phyloP scores from a whole-genome alignment of 2,329 filamentous ascomycete species.

The Diaporthe humulicola region DNA sequence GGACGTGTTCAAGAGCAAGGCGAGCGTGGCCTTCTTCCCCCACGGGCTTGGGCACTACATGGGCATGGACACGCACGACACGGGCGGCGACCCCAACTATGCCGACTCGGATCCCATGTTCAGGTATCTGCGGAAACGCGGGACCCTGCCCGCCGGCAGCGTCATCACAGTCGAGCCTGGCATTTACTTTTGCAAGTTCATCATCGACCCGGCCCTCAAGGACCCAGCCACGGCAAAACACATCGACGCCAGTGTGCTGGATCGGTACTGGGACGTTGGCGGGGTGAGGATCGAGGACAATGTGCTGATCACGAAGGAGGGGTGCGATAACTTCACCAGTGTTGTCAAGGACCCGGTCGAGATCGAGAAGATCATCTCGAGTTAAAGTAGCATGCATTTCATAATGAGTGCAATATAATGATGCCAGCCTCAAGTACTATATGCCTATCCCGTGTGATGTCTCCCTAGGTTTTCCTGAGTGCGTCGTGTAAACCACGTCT shows the following conservation, averaged over 20 bases:
- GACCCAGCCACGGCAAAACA: slow-evolving; percentile 80
- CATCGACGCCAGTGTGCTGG: slow-evolving; percentile 80
- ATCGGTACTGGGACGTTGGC: slow-evolving; percentile 86
- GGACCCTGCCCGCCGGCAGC: slow-evolving; percentile 79
- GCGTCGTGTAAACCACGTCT: background rate
- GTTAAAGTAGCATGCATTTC: slow-evolving; percentile 24
- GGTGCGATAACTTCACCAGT: slow-evolving; percentile 75
- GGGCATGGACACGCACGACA: slow-evolving; percentile 94
- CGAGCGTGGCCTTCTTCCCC: slow-evolving; percentile 89
- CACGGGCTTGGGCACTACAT: slow-evolving; percentile 79
- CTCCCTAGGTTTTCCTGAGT: background rate
- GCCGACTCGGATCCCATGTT: slow-evolving; percentile 87
- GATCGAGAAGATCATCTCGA: slow-evolving; percentile 67
- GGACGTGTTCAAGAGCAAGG: slow-evolving; percentile 82
- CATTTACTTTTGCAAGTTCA: slow-evolving; percentile 92
- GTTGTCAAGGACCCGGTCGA: slow-evolving; percentile 72
- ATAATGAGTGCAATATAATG: background rate
- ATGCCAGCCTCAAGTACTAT: background rate
- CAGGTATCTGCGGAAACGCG: slow-evolving; percentile 85
- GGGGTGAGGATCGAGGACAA: slow-evolving; percentile 79
- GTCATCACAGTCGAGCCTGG: slow-evolving; percentile 97
- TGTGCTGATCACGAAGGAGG: slow-evolving; percentile 71
- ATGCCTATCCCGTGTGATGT: background rate
- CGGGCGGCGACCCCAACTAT: slow-evolving; percentile 82
- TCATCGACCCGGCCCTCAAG: slow-evolving; percentile 83